phyloP scores from a whole-genome alignment of 2,329 filamentous ascomycete species.

The Cryphonectria carpinicola region DNA sequence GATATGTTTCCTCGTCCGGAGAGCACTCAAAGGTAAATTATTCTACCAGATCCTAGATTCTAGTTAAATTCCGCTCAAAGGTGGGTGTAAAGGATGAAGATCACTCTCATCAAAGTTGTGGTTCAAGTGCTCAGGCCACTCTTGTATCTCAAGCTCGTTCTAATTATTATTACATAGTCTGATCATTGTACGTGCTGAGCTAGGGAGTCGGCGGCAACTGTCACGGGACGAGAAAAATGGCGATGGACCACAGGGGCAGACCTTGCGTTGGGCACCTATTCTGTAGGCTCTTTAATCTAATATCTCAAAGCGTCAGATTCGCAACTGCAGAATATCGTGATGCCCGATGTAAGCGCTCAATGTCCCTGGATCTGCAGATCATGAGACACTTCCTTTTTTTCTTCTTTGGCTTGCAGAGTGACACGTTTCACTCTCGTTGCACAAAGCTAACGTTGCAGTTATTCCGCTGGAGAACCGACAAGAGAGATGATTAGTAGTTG shows the following conservation, averaged over 20 bases:
- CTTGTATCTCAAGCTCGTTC: neutral
- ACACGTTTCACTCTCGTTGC: neutral
- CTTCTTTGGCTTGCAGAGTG: neutral
- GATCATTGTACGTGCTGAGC: neutral
- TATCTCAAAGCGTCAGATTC: neutral
- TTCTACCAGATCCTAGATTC: neutral
- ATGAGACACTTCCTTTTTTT: neutral
- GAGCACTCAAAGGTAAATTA: neutral
- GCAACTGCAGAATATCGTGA: neutral
- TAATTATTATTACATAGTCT: neutral
- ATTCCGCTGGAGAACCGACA: neutral
- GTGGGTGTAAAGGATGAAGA: neutral
- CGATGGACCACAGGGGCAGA: neutral
- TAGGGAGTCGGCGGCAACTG: neutral
- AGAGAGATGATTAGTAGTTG: neutral
- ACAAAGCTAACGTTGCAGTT: neutral
- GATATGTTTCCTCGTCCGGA: neutral
- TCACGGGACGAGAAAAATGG: neutral
- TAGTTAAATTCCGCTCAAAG: neutral
- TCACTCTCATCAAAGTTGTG: neutral
- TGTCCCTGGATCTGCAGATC: neutral
- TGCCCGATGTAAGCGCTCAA: neutral
- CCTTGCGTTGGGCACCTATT: neutral
- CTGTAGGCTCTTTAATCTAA: neutral
- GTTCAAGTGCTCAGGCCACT: neutral